These are phyloP conservation scores for Sarocladiaceae sp. DNA, from an alignment of 2,329 filamentous ascomycete genomes.

Conservation along the genomic window DNA sequence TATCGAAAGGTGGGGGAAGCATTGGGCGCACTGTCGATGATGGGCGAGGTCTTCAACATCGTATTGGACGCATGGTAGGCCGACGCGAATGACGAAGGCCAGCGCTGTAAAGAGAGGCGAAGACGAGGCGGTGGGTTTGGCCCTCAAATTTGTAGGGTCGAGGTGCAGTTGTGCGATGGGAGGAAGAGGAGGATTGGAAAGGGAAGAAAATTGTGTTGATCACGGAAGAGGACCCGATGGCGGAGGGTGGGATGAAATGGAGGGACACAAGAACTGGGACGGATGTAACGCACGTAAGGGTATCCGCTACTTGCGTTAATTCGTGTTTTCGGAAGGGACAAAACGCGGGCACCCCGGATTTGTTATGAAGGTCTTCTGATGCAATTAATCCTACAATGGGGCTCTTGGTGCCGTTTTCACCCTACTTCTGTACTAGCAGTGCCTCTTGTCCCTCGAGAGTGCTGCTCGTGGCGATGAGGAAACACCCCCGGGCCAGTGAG, in stretches of 20 bases:
- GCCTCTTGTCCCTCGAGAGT: neutral
- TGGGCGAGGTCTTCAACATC: constrained; percentile 58
- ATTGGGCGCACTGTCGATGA: constrained; percentile 46
- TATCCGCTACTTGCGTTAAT: no score
- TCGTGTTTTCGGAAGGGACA: no score
- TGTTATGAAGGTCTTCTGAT: neutral
- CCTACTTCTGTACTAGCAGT: neutral
- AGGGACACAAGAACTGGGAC: no score
- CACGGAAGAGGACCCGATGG: neutral
- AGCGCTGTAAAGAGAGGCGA: neutral
- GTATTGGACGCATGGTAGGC: constrained; percentile 39
- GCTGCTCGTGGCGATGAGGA: no score
- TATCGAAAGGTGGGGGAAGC: constrained; percentile 49
- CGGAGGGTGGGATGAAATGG: neutral
- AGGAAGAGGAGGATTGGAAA: neutral
- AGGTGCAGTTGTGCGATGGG: neutral
- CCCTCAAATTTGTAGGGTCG: no score
- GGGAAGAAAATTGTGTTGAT: constrained; percentile 10
- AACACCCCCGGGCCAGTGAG: no score
- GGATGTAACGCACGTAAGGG: neutral
- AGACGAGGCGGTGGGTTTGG: no score
- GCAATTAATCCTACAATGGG: neutral
- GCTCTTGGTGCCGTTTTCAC: neutral
- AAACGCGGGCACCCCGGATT: constrained; percentile 8
- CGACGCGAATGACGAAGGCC: constrained; percentile 16